phyloP scores from a whole-genome alignment of 345 rosid species.

The Rhodamnia rubescens region DNA sequence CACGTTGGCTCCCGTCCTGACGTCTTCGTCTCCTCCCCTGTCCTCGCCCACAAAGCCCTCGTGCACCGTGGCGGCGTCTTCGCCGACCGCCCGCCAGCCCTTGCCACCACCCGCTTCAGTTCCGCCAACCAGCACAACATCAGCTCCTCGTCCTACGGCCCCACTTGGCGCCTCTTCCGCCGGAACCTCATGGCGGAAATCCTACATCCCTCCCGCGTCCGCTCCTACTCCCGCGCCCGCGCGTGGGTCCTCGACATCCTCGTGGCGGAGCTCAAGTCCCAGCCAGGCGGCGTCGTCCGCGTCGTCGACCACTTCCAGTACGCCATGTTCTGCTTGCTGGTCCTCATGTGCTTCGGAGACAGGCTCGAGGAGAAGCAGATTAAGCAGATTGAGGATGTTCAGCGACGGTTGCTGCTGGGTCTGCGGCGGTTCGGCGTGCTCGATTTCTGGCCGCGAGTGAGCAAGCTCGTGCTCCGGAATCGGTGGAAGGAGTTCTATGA shows the following conservation, averaged over 20 bases:
- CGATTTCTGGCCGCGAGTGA: neutral
- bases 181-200: neutral
- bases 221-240: neutral
- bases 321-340: neutral
- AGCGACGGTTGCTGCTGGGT: neutral
- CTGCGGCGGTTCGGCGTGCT: neutral
- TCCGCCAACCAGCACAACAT: conserved; percentile 1
- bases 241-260: neutral
- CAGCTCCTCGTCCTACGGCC: neutral
- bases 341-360: neutral
- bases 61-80: conserved; percentile 1
- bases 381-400: neutral
- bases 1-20: neutral
- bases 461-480: neutral
- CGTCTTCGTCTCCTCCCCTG: neutral
- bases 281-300: neutral
- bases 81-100: neutral
- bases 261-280: neutral
- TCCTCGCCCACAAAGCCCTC: conserved; percentile 5
- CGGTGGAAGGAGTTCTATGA: neutral
- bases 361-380: neutral
- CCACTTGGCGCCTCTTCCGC: neutral
- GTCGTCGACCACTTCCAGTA: neutral
- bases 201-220: neutral
- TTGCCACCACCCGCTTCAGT: neutral